phyloP scores from a whole-genome alignment of 352 stramenopile genomes.

The Globisporangium perplexum region DNA sequence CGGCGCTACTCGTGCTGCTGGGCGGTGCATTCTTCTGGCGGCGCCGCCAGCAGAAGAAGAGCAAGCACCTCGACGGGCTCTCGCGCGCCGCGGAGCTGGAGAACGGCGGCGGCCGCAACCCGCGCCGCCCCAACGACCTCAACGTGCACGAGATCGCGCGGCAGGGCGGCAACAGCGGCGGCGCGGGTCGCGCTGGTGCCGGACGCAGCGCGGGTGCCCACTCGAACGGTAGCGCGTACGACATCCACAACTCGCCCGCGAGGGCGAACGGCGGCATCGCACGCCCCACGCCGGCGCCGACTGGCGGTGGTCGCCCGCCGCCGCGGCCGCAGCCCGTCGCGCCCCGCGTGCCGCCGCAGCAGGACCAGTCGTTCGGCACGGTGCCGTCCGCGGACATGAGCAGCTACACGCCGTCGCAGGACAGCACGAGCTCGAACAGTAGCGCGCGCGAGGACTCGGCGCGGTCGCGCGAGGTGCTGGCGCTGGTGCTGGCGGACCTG shows the following conservation, averaged over 20 bases:
- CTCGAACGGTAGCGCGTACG: conserved; percentile 8
- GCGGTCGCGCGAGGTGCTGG: conserved; percentile 38
- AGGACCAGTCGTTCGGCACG: conserved; percentile 4
- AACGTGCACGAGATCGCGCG: conserved; percentile 4
- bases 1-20: conserved; percentile 42
- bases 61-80: conserved; percentile 8
- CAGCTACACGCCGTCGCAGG: conserved; percentile 12
- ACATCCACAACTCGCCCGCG: conserved; percentile 15
- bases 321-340: background rate
- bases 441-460: conserved; percentile 20
- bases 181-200: background rate
- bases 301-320: background rate
- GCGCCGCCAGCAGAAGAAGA: conserved; percentile 28
- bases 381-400: conserved; percentile 8
- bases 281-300: background rate
- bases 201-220: background rate
- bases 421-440: conserved; percentile 8
- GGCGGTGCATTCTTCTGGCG: conserved; percentile 48
- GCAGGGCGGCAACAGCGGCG: background rate
- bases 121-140: background rate
- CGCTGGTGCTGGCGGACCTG: conserved; percentile 62
- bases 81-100: background rate
- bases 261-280: background rate
- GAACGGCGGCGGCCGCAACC: background rate
- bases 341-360: background rate